Percentiles rank a stretch among this genome's conserved stretches.
These are phyloP conservation scores for Carpinus fangiana DNA, from an alignment of 306 rosid species.

Conservation along the genomic window DNA sequence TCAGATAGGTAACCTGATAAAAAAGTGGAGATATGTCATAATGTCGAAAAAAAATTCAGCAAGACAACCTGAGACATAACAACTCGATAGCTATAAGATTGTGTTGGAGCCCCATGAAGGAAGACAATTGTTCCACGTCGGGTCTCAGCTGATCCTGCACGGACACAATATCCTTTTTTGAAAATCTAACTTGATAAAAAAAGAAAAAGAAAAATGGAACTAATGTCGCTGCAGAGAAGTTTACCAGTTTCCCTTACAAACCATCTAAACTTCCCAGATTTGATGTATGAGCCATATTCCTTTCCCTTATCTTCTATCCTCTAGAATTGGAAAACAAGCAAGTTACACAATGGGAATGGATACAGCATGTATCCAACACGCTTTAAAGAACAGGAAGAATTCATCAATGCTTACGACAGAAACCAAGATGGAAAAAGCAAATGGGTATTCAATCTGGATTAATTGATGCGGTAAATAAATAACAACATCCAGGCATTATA, in stretches of 20 bases:
- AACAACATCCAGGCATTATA: background rate
- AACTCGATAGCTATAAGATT: conserved; percentile 83
- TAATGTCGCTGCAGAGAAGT: conserved; percentile 19
- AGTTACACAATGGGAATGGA: conserved; percentile 10
- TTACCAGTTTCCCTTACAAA: conserved; percentile 98
- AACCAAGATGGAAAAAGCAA: background rate
- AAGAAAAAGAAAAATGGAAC: conserved; percentile 18
- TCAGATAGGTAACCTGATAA: background rate
- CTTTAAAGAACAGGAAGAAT: background rate
- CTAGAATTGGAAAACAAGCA: conserved; percentile 44
- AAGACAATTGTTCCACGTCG: conserved; percentile 78
- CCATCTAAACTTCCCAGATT: conserved; percentile 82
- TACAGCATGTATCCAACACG: background rate
- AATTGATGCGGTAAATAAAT: background rate
- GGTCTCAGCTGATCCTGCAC: conserved; percentile 65
- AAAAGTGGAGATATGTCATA: background rate
- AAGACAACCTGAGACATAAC: conserved; percentile 87
- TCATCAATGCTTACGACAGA: background rate
- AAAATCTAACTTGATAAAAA: conserved; percentile 7
- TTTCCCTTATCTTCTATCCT: conserved; percentile 90
- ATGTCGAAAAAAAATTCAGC: conserved; percentile 19
- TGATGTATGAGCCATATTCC: conserved; percentile 79
- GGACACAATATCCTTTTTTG: background rate
- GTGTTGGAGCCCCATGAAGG: conserved; percentile 96
- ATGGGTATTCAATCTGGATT: background rate